phyloP scores from a whole-genome alignment of 1,284 basidiomycete genomes.

The Lignosus rhinocerotis region DNA sequence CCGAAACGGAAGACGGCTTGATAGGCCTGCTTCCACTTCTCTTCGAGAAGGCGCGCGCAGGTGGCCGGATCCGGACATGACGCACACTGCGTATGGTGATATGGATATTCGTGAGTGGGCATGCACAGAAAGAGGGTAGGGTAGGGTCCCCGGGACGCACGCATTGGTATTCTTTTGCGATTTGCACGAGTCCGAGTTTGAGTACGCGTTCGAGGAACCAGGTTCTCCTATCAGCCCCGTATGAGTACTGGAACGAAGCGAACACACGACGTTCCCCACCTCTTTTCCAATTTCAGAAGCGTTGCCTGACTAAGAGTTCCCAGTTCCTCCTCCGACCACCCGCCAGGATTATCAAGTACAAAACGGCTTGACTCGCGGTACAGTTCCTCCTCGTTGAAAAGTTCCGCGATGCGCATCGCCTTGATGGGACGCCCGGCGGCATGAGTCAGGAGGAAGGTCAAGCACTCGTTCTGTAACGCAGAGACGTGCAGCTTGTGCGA shows the following conservation, averaged over 20 bases:
- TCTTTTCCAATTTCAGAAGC: constrained; percentile 83
- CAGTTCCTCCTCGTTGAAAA: constrained; percentile 84
- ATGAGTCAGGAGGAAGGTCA: constrained; percentile 85
- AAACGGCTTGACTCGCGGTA: constrained; percentile 89
- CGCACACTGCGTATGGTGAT: constrained; percentile 58
- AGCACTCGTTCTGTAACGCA: constrained; percentile 76
- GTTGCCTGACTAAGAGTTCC: constrained; percentile 79
- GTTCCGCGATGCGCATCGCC: constrained; percentile 87
- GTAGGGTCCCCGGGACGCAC: constrained; percentile 43
- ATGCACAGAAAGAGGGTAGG: background rate
- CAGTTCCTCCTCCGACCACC: constrained; percentile 82
- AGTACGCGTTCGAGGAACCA: constrained; percentile 95
- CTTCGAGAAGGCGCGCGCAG: constrained; percentile 89
- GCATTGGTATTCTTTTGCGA: constrained; percentile 90
- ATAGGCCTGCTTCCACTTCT: constrained; percentile 91
- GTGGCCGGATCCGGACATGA: constrained; percentile 80
- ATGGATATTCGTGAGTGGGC: constrained; percentile 16
- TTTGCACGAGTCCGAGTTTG: constrained; percentile 84
- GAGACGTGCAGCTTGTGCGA: constrained; percentile 84
- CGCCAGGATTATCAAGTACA: constrained; percentile 86
- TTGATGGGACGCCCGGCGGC: constrained; percentile 89
- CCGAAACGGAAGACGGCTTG: constrained; percentile 87
- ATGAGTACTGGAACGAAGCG: background rate
- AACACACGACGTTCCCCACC: constrained; percentile 44
- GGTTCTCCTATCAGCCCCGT: constrained; percentile 55